Evolutionary conservation across 176 grass and related monocot species (phyloP).

Genomic region (Juncus effusus): DNA sequence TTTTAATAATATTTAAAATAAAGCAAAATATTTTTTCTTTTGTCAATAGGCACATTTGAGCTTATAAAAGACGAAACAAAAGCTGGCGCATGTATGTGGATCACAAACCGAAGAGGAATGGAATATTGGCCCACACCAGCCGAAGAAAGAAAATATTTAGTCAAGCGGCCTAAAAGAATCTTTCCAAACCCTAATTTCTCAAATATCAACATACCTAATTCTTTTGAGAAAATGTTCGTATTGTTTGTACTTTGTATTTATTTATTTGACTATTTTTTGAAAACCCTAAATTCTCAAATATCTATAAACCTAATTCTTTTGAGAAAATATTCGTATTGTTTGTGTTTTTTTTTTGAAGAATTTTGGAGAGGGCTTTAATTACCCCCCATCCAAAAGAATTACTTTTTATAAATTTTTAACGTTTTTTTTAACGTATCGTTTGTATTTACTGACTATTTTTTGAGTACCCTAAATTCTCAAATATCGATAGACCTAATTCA

Average conservation of each 20-base stretch:
- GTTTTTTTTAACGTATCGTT: too few species aligned
- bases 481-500: constrained; percentile 11
- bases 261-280: too few species aligned
- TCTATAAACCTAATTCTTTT: constrained; percentile 16
- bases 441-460: too few species aligned
- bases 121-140: constrained; percentile 83
- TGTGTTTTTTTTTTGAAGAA: too few species aligned
- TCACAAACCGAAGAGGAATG: constrained; percentile 76
- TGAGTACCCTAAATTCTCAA: background rate
- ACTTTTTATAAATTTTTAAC: too few species aligned
- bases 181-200: constrained; percentile 45
- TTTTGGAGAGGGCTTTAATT: too few species aligned
- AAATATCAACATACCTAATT: constrained; percentile 50
- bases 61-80: constrained; percentile 92
- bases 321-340: background rate
- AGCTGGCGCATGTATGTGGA: constrained; percentile 93
- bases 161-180: constrained; percentile 50
- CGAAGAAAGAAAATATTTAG: constrained; percentile 58
- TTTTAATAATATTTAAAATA: constrained; percentile 6
- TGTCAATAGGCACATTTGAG: constrained; percentile 59
- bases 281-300: constrained; percentile 10
- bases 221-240: constrained; percentile 92
- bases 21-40: background rate
- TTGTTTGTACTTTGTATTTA: too few species aligned
- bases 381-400: too few species aligned